Conservation (phyloP, 371 early-diverging fungal species). For the Mucor plumbeus region DNA sequence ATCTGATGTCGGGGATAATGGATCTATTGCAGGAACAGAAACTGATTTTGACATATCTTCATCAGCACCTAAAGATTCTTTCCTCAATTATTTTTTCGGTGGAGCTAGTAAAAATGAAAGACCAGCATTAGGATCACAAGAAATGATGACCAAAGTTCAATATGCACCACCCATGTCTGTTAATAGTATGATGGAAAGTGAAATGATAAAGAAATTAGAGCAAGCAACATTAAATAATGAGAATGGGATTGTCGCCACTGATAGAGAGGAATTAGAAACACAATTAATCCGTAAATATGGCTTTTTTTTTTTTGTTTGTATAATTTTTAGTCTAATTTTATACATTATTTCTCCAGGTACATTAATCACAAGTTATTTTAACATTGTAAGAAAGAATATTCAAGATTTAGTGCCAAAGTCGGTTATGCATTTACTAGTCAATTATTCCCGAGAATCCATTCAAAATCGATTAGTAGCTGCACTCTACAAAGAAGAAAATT, state of each 20-base stretch:
- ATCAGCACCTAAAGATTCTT: slow-evolving; percentile 57
- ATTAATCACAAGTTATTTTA: slow-evolving; percentile 81
- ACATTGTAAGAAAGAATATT: slow-evolving; percentile 83
- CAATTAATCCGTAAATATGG: slow-evolving; percentile 77
- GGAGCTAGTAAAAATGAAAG: slow-evolving; percentile 53
- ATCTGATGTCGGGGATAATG: slow-evolving; percentile 18
- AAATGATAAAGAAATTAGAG: slow-evolving; percentile 49
- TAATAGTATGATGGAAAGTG: slow-evolving; percentile 52
- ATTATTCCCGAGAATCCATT: slow-evolving; percentile 75
- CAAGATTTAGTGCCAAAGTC: slow-evolving; percentile 94
- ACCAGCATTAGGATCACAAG: slow-evolving; percentile 46
- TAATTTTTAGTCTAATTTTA: background rate
- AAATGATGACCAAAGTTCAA: slow-evolving; percentile 38
- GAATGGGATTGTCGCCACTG: slow-evolving; percentile 47
- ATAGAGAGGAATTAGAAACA: slow-evolving; percentile 85
- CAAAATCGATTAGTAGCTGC: slow-evolving; percentile 87
- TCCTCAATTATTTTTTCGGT: slow-evolving; percentile 84
- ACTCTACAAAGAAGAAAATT: slow-evolving; percentile 82
- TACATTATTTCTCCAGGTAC: slow-evolving; percentile 44
- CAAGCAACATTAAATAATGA: slow-evolving; percentile 37
- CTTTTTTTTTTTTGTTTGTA: background rate
- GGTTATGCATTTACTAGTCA: slow-evolving; percentile 85
- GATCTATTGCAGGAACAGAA: slow-evolving; percentile 3
- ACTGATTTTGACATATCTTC: slow-evolving; percentile 9
- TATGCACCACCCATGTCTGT: slow-evolving; percentile 48